Evolutionary conservation across 2,329 filamentous ascomycete species (phyloP).

Genomic region (Aureobasidium pullulans): DNA sequence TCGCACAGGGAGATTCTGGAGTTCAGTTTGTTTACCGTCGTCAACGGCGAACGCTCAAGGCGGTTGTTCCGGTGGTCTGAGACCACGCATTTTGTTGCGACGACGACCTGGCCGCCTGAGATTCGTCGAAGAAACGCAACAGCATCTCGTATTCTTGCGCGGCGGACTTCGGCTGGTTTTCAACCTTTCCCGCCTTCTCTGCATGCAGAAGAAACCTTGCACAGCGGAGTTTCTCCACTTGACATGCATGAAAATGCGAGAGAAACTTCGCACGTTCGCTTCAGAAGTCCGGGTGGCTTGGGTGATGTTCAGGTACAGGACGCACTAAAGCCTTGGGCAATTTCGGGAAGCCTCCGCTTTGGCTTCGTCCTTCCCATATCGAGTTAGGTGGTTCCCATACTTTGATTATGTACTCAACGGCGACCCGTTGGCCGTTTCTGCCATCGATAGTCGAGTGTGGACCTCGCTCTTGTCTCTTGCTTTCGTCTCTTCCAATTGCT

Average conservation of each 20-base stretch:
- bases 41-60: slow-evolving; percentile 1
- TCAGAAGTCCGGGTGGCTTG: slow-evolving; percentile 5
- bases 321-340: slow-evolving; percentile 1
- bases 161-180: slow-evolving; percentile 1
- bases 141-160: background rate
- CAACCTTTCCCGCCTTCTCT: background rate
- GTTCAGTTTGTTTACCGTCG: slow-evolving; percentile 4
- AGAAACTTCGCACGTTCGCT: slow-evolving; percentile 11
- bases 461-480: background rate
- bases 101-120: slow-evolving; percentile 8
- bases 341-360: background rate
- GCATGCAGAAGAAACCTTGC: slow-evolving; percentile 3
- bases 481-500: background rate
- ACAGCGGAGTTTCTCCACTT: background rate
- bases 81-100: slow-evolving; percentile 5
- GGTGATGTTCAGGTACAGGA: slow-evolving; percentile 7
- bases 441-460: slow-evolving; percentile 9
- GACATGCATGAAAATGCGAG: background rate
- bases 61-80: slow-evolving; percentile 1
- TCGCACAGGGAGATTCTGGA: slow-evolving; percentile 9
- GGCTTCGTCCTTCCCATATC: background rate
- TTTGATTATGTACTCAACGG: slow-evolving; percentile 11
- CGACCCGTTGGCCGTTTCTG: slow-evolving; percentile 5
- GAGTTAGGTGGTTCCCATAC: background rate
- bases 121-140: background rate